Percentiles rank a stretch among this genome's conserved stretches.
phyloP scores from a whole-genome alignment of 306 rosid species.

The Coriaria nepalensis region DNA sequence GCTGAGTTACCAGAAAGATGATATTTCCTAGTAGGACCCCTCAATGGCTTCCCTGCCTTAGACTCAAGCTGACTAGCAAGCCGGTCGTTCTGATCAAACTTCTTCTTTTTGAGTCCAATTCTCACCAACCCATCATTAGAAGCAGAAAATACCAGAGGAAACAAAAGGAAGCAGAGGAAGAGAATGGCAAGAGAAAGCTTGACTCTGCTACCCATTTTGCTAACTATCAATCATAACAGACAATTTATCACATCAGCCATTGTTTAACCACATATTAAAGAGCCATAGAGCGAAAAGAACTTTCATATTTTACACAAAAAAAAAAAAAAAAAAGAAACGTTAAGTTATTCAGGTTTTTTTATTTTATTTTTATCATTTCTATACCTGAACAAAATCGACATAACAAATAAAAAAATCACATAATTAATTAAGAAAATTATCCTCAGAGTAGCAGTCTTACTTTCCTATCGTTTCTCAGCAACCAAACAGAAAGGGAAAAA shows the following conservation, averaged over 20 bases:
- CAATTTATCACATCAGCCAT: not conserved
- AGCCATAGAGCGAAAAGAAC: too few species aligned
- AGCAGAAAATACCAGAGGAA: constrained; percentile 32
- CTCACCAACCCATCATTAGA: constrained; percentile 35
- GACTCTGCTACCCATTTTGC: constrained; percentile 23
- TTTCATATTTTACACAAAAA: too few species aligned
- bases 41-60: constrained; percentile 24
- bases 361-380: too few species aligned
- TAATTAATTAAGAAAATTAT: too few species aligned
- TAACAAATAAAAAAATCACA: too few species aligned
- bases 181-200: constrained; percentile 13
- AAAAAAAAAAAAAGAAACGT: too few species aligned
- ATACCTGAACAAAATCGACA: too few species aligned
- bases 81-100: constrained; percentile 27
- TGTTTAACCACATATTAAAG: too few species aligned
- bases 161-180: constrained; percentile 28
- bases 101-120: constrained; percentile 38
- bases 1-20: constrained; percentile 14
- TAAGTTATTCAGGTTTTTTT: too few species aligned
- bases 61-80: constrained; percentile 35
- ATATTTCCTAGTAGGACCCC: constrained; percentile 18
- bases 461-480: too few species aligned
- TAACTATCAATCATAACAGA: constrained; percentile 14
- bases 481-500: too few species aligned
- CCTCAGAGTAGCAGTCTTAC: too few species aligned